Percentiles rank a stretch among this genome's conserved stretches.
phyloP scores from a whole-genome alignment of 371 early-diverging fungal genomes.

The Homolaphlyctis polyrhiza region DNA sequence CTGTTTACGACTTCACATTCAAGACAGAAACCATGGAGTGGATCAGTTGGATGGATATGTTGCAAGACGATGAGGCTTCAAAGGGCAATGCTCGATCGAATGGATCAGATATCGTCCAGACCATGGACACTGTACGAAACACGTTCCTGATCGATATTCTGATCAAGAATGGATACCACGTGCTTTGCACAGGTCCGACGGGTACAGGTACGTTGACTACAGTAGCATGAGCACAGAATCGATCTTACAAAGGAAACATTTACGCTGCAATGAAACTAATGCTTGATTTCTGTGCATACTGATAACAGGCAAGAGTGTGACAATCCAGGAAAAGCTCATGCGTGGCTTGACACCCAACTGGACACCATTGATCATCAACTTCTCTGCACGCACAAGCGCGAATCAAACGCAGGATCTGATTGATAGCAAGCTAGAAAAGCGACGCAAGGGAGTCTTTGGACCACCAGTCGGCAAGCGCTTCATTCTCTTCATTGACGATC shows the following conservation, averaged over 20 bases:
- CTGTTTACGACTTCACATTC: slow-evolving; percentile 44
- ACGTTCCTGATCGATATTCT: slow-evolving; percentile 43
- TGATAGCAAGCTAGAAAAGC: slow-evolving; percentile 52
- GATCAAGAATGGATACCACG: slow-evolving; percentile 40
- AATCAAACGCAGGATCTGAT: slow-evolving; percentile 57
- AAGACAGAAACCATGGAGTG: slow-evolving; percentile 31
- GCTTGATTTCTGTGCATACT: too few species aligned
- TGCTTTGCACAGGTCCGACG: slow-evolving; percentile 50
- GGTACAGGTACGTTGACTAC: too few species aligned
- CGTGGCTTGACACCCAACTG: slow-evolving; percentile 33
- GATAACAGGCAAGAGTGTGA: slow-evolving; percentile 53
- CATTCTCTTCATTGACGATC: slow-evolving; percentile 51
- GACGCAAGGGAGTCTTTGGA: slow-evolving; percentile 56
- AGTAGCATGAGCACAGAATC: too few species aligned
- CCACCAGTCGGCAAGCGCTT: slow-evolving; percentile 52
- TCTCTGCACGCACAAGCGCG: slow-evolving; percentile 52
- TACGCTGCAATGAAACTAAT: too few species aligned
- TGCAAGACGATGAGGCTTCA: slow-evolving; percentile 12
- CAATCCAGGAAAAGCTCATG: slow-evolving; percentile 48
- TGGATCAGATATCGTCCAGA: slow-evolving; percentile 42
- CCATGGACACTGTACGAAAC: slow-evolving; percentile 55
- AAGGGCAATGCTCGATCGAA: slow-evolving; percentile 19
- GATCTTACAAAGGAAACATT: too few species aligned
- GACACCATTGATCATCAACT: slow-evolving; percentile 50
- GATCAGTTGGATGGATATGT: slow-evolving; percentile 44